These are phyloP conservation scores for Sugiyamaella qingdaonensis DNA, from an alignment of 805 yeast species.

Conservation along the genomic window DNA sequence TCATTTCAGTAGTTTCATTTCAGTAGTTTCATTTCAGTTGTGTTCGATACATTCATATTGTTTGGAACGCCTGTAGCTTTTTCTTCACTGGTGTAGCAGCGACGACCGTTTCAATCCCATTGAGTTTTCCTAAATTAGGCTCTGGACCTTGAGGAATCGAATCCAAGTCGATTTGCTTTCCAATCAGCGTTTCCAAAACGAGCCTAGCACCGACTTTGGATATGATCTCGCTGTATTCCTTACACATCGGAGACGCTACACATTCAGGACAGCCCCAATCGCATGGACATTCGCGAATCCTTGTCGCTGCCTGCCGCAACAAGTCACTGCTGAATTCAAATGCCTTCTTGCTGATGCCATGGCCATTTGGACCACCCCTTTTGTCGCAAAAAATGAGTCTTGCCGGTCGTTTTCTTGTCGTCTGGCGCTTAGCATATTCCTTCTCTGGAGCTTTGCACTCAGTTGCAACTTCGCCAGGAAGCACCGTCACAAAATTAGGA, in stretches of 20 bases:
- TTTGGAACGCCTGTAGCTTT: neutral
- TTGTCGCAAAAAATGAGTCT: constrained; percentile 80
- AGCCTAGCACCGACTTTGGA: constrained; percentile 83
- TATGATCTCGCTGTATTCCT: constrained; percentile 74
- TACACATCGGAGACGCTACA: constrained; percentile 77
- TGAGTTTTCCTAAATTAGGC: constrained; percentile 23
- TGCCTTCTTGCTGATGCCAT: constrained; percentile 75
- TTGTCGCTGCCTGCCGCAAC: constrained; percentile 48
- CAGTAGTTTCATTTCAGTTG: neutral
- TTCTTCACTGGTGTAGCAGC: constrained; percentile 8
- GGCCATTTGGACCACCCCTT: constrained; percentile 67
- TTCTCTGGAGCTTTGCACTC: constrained; percentile 98
- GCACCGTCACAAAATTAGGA: constrained; percentile 68
- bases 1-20: neutral
- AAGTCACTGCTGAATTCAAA: constrained; percentile 73
- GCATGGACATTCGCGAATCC: constrained; percentile 61
- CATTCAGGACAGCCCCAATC: constrained; percentile 74
- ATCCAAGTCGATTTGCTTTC: constrained; percentile 46
- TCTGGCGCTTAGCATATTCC: constrained; percentile 77
- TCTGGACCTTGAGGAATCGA: constrained; percentile 37
- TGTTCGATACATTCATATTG: neutral
- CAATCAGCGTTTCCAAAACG: constrained; percentile 59
- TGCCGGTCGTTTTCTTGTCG: constrained; percentile 76
- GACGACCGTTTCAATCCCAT: constrained; percentile 13
- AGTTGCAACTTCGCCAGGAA: constrained; percentile 65